Percentiles rank a stretch among this genome's conserved stretches.
Conservation (phyloP, 768 basidiomycete genomes). For the Dentipellis sp. region DNA sequence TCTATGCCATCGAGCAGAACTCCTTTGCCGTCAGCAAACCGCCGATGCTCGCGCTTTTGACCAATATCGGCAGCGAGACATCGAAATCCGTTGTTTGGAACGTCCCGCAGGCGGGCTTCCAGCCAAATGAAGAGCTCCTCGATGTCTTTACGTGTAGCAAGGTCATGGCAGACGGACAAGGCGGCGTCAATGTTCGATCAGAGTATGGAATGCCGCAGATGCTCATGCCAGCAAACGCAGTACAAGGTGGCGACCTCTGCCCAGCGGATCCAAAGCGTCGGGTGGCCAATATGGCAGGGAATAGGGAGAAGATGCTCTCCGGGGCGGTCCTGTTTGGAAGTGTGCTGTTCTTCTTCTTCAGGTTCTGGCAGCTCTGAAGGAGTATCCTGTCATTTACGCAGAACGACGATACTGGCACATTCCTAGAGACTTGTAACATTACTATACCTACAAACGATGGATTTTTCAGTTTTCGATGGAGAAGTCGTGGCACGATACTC, state of each 20-base stretch:
- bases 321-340: conserved; percentile 6
- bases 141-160: conserved; percentile 43
- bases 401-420: too few species aligned
- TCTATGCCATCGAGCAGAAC: conserved; percentile 31
- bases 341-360: conserved; percentile 4
- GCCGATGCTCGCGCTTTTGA: conserved; percentile 46
- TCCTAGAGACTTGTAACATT: too few species aligned
- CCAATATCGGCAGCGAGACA: conserved; percentile 40
- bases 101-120: conserved; percentile 30
- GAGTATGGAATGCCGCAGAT: conserved; percentile 38
- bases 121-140: conserved; percentile 32
- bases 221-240: conserved; percentile 24
- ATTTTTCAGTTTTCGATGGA: too few species aligned
- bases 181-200: conserved; percentile 30
- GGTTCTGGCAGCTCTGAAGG: neutral
- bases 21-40: conserved; percentile 43
- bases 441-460: too few species aligned
- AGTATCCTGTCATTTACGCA: neutral
- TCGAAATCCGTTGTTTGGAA: conserved; percentile 28
- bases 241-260: conserved; percentile 18
- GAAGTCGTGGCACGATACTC: too few species aligned
- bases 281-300: conserved; percentile 6
- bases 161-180: conserved; percentile 28
- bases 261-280: conserved; percentile 9
- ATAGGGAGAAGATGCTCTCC: conserved; percentile 2